These are phyloP conservation scores for Pisolithus sp. DNA, from an alignment of 768 basidiomycete genomes.

Conservation along the genomic window DNA sequence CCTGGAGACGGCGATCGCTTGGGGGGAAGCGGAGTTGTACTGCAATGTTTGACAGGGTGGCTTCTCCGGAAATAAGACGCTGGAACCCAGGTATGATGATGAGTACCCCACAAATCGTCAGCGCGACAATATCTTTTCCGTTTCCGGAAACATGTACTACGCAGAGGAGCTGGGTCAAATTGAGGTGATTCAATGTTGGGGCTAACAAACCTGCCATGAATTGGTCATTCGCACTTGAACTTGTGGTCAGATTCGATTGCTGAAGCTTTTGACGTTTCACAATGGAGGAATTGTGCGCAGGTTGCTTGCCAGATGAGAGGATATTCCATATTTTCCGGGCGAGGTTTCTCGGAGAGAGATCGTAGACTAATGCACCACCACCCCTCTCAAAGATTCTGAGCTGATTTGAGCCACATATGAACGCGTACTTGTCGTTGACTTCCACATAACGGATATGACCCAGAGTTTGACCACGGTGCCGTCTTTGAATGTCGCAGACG, in stretches of 20 bases:
- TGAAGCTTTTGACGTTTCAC: conserved; percentile 20
- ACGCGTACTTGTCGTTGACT: conserved; percentile 48
- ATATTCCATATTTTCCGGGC: conserved; percentile 33
- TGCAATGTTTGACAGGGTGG: conserved; percentile 35
- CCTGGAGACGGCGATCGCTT: neutral
- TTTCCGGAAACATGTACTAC: conserved; percentile 42
- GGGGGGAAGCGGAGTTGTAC: conserved; percentile 20
- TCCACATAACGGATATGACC: conserved; percentile 49
- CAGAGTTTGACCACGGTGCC: conserved; percentile 2
- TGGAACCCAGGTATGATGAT: conserved; percentile 25
- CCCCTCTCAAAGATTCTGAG: conserved; percentile 51
- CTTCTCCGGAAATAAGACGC: conserved; percentile 23
- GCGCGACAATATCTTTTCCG: conserved; percentile 33
- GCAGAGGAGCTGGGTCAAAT: conserved; percentile 2
- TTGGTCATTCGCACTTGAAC: conserved; percentile 1
- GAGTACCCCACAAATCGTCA: conserved; percentile 18
- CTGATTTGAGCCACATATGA: conserved; percentile 46
- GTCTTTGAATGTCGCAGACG: conserved; percentile 34
- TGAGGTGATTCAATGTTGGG: neutral
- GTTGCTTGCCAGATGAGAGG: conserved; percentile 10
- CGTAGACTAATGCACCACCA: conserved; percentile 38
- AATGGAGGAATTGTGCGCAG: conserved; percentile 5
- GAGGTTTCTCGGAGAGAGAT: conserved; percentile 31
- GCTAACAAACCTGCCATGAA: conserved; percentile 25
- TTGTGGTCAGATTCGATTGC: neutral